Evolutionary conservation across 352 stramenopile species (phyloP).

Genomic region (Aphanomyces cochlioides): DNA sequence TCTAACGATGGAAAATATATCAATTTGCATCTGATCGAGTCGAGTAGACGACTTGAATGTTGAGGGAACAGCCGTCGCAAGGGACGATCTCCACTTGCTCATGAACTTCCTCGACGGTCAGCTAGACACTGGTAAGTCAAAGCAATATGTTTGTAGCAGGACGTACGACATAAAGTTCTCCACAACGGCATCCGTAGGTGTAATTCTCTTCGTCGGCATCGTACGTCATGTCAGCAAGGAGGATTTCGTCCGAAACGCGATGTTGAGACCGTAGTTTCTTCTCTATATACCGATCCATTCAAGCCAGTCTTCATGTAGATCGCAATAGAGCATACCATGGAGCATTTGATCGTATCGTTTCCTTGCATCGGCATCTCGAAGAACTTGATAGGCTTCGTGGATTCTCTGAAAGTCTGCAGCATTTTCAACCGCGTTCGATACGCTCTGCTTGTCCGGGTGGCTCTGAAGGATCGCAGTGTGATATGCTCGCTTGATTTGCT

Average conservation of each 20-base stretch:
- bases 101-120: conserved; percentile 54
- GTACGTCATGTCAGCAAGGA: conserved; percentile 43
- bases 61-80: conserved; percentile 74
- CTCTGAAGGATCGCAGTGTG: conserved; percentile 51
- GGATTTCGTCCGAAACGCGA: conserved; percentile 66
- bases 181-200: conserved; percentile 62
- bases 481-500: conserved; percentile 69
- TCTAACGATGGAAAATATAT: conserved; percentile 28
- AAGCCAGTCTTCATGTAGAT: not conserved
- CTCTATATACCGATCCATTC: not conserved
- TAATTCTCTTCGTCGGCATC: conserved; percentile 52
- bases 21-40: conserved; percentile 32
- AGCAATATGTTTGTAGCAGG: not conserved
- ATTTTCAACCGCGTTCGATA: no score
- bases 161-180: conserved; percentile 50
- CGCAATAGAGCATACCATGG: conserved; percentile 37
- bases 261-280: conserved; percentile 46
- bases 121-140: conserved; percentile 33
- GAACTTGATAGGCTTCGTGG: conserved; percentile 66
- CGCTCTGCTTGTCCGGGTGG: conserved; percentile 61
- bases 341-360: conserved; percentile 54
- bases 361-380: conserved; percentile 44
- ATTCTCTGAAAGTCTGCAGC: conserved; percentile 44
- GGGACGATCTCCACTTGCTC: conserved; percentile 66
- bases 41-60: conserved; percentile 57